Conservation (phyloP, 202 grass and related monocot genomes). For the Musa balbisiana region DNA sequence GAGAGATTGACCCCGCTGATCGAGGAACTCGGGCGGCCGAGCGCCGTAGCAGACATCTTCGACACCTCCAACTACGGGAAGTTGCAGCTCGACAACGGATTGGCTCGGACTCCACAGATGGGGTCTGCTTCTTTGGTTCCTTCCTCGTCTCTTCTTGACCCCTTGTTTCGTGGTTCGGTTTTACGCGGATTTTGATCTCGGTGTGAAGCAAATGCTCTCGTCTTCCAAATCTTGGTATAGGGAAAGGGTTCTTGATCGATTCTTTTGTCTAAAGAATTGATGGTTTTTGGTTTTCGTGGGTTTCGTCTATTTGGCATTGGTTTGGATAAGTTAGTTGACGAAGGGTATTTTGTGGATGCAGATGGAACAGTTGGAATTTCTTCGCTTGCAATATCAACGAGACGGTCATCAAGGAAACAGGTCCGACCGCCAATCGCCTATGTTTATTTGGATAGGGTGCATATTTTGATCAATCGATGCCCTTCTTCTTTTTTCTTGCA, state of each 20-base stretch:
- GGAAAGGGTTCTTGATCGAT: too few relatives aligned
- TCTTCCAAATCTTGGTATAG: too few relatives aligned
- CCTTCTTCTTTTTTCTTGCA: too few relatives aligned
- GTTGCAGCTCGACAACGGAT: slow-evolving; percentile 92
- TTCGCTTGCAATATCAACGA: slow-evolving; percentile 93
- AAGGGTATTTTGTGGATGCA: slow-evolving; percentile 8
- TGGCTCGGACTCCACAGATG: slow-evolving; percentile 83
- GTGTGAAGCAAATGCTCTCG: background rate
- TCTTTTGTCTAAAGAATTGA: too few relatives aligned
- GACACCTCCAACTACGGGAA: slow-evolving; percentile 91
- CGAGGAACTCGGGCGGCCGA: background rate
- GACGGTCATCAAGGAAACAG: slow-evolving; percentile 81
- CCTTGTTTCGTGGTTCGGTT: background rate
- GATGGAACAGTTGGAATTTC: slow-evolving; percentile 99
- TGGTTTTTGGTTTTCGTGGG: background rate
- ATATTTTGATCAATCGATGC: background rate
- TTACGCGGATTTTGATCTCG: background rate
- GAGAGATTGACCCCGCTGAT: slow-evolving; percentile 1
- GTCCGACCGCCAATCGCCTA: slow-evolving; percentile 19
- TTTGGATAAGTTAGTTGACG: background rate
- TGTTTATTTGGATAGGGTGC: background rate
- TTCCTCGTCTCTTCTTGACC: background rate
- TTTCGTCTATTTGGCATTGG: background rate
- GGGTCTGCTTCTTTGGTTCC: slow-evolving; percentile 27
- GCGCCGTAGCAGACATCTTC: slow-evolving; percentile 30